These are phyloP conservation scores for Fusarium beomiforme DNA, from an alignment of 2,329 filamentous ascomycete species.

Conservation along the genomic window DNA sequence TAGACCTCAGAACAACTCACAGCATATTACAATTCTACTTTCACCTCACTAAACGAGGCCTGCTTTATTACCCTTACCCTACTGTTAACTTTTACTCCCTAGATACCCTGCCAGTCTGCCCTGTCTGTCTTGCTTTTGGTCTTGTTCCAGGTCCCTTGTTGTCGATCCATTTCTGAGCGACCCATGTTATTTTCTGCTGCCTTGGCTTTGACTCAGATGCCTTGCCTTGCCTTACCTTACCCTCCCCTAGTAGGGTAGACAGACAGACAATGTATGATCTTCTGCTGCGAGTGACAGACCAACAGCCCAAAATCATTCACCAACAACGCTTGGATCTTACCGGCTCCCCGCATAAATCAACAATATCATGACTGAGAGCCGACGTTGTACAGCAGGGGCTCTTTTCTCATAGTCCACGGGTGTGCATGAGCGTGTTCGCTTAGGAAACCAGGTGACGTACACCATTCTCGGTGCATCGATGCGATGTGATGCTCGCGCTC, in stretches of 20 bases:
- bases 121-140: constrained; percentile 17
- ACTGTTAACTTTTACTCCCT: not conserved
- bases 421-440: constrained; percentile 19
- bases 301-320: constrained; percentile 5
- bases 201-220: constrained; percentile 29
- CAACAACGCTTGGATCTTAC: constrained; percentile 23
- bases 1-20: constrained; percentile 8
- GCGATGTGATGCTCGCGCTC: not conserved
- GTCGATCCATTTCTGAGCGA: constrained; percentile 31
- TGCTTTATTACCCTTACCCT: constrained; percentile 3
- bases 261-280: not conserved
- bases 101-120: constrained; percentile 4
- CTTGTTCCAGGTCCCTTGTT: constrained; percentile 32
- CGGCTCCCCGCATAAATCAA: constrained; percentile 30
- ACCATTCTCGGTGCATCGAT: not conserved
- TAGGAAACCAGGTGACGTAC: constrained; percentile 1
- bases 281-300: not conserved
- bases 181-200: constrained; percentile 21
- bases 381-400: constrained; percentile 37
- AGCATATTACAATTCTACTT: constrained; percentile 15
- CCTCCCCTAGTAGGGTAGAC: not conserved
- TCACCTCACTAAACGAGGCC: constrained; percentile 28
- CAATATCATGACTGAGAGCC: constrained; percentile 19
- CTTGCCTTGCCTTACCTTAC: constrained; percentile 2
- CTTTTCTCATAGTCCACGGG: constrained; percentile 3